These are phyloP conservation scores for Zasmidium angulare DNA, from an alignment of 2,329 filamentous ascomycete species.

Conservation along the genomic window DNA sequence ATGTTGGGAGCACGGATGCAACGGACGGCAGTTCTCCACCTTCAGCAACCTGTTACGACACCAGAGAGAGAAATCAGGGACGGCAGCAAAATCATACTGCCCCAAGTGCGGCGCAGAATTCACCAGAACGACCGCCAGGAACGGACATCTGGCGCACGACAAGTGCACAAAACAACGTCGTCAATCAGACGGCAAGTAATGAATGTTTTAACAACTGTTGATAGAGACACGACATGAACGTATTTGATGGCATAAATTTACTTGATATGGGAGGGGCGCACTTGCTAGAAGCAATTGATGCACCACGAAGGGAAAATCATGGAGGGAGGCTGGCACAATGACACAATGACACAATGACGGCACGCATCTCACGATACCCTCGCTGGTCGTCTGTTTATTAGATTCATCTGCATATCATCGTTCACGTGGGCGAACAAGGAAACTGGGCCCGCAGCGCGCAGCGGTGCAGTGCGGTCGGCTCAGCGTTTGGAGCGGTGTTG, in stretches of 20 bases:
- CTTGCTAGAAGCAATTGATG: no score
- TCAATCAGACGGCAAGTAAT: constrained; percentile 39
- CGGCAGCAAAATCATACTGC: constrained; percentile 83
- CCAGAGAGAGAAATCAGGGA: constrained; percentile 91
- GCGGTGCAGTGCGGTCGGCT: not conserved
- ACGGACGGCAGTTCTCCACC: constrained; percentile 91
- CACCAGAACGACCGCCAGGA: constrained; percentile 82
- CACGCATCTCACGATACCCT: constrained; percentile 8
- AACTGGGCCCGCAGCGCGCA: not conserved
- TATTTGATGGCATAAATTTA: not conserved
- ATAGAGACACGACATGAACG: constrained; percentile 7
- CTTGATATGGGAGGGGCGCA: not conserved
- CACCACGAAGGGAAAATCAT: no score
- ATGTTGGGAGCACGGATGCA: constrained; percentile 97
- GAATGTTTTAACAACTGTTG: not conserved
- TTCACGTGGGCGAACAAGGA: constrained; percentile 5
- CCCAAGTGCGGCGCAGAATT: constrained; percentile 92
- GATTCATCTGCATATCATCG: not conserved
- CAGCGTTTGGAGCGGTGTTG: not conserved
- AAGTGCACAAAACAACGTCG: constrained; percentile 78
- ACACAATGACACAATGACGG: no score
- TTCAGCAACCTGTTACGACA: constrained; percentile 93
- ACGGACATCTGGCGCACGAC: constrained; percentile 81
- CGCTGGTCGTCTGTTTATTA: constrained; percentile 7
- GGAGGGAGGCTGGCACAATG: no score